Evolutionary conservation across 805 yeast species (phyloP).

Genomic region (Wickerhamiella kazuoi): DNA sequence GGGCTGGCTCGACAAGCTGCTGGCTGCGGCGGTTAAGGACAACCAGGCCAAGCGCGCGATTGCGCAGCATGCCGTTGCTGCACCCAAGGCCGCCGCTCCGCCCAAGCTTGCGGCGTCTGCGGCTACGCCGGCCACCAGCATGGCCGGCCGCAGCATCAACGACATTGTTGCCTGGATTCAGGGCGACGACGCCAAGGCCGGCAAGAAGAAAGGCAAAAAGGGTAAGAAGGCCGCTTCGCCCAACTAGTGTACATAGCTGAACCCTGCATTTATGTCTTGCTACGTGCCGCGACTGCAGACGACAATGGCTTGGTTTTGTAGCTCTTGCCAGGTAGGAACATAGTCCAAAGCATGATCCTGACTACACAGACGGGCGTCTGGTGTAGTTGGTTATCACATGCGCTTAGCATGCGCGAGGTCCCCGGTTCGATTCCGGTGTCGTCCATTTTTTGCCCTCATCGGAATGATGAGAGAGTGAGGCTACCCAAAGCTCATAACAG

Average conservation of each 20-base stretch:
- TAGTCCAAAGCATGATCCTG: too few species aligned
- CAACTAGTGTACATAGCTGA: too few species aligned
- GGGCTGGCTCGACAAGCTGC: conserved; percentile 44
- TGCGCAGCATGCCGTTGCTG: neutral
- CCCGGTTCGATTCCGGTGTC: too few species aligned
- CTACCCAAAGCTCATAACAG: too few species aligned
- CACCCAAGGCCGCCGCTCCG: neutral
- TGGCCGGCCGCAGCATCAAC: conserved; percentile 24
- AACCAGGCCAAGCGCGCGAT: conserved; percentile 5
- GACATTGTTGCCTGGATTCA: conserved; percentile 45
- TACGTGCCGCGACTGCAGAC: too few species aligned
- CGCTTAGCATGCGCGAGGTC: conserved; percentile 11
- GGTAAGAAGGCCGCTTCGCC: neutral
- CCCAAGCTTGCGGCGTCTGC: conserved; percentile 18
- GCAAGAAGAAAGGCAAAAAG: neutral
- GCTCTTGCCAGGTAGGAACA: too few species aligned
- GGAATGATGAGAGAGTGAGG: too few species aligned
- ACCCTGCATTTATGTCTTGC: too few species aligned
- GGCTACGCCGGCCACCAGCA: conserved; percentile 38
- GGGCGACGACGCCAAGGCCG: conserved; percentile 2
- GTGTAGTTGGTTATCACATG: conserved; percentile 11
- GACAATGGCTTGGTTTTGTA: too few species aligned
- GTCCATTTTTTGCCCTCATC: too few species aligned
- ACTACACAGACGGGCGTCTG: conserved; percentile 11
- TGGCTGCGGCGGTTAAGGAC: conserved; percentile 28